phyloP scores from a whole-genome alignment of 2,329 filamentous ascomycete species.

The Penicillium hesseltinei region DNA sequence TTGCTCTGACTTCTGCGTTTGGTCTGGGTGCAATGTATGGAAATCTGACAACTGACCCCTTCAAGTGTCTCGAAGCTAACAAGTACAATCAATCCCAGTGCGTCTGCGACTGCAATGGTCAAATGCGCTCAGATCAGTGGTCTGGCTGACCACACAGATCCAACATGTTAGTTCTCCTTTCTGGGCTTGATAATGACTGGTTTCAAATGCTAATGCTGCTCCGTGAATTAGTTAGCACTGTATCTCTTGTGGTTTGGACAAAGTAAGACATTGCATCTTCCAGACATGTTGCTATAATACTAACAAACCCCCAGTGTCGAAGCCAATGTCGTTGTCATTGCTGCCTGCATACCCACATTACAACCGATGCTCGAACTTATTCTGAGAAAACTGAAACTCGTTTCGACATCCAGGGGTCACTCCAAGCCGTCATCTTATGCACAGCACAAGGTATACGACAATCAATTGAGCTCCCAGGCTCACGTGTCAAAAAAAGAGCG shows the following conservation, averaged over 20 bases:
- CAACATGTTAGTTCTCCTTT: slow-evolving; percentile 29
- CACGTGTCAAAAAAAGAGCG: not conserved
- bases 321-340: slow-evolving; percentile 34
- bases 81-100: slow-evolving; percentile 20
- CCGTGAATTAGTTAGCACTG: slow-evolving; percentile 33
- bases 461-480: not conserved
- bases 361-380: slow-evolving; percentile 32
- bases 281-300: not conserved
- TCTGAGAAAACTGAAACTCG: slow-evolving; percentile 12
- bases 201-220: not conserved
- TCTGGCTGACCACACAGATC: slow-evolving; percentile 29
- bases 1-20: slow-evolving; percentile 24
- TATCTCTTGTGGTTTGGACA: slow-evolving; percentile 48
- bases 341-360: slow-evolving; percentile 36
- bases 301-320: slow-evolving; percentile 25
- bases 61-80: not conserved
- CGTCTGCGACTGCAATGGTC: slow-evolving; percentile 28
- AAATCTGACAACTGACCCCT: not conserved
- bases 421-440: not conserved
- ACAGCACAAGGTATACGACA: not conserved
- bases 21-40: slow-evolving; percentile 29
- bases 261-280: slow-evolving; percentile 29
- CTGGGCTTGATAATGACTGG: not conserved
- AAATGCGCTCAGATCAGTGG: slow-evolving; percentile 32
- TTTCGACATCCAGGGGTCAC: not conserved